Percentiles rank a stretch among this genome's conserved stretches.
Conservation (phyloP, 2,329 filamentous ascomycete genomes). For the Aspergillus proliferans region DNA sequence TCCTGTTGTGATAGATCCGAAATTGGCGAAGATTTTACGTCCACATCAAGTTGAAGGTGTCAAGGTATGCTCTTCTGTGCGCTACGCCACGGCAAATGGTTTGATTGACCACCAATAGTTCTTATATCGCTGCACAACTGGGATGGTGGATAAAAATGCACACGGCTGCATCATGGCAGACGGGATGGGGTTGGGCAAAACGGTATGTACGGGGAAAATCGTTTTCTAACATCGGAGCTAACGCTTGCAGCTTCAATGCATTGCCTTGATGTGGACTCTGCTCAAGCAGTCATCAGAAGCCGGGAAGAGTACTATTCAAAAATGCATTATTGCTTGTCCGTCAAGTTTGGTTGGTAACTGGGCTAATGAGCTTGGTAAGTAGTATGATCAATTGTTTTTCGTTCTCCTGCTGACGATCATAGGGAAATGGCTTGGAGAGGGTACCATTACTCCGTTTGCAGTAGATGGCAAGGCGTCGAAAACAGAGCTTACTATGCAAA, state of each 20-base stretch:
- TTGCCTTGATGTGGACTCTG: conserved; percentile 91
- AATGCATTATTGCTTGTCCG: conserved; percentile 93
- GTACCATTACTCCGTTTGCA: conserved; percentile 86
- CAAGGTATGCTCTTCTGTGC: conserved; percentile 47
- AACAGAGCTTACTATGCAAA: conserved; percentile 80
- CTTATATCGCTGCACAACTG: conserved; percentile 88
- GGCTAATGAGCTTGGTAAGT: conserved; percentile 74
- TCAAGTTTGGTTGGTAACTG: conserved; percentile 96
- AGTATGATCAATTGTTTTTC: background rate
- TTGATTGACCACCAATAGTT: conserved; percentile 47
- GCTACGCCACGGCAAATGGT: background rate
- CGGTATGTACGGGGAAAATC: conserved; percentile 36
- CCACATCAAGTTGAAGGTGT: conserved; percentile 98
- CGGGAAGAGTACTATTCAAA: conserved; percentile 89
- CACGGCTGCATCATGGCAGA: conserved; percentile 99
- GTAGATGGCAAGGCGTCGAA: conserved; percentile 96
- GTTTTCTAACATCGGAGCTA: conserved; percentile 9
- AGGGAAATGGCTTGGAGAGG: conserved; percentile 89
- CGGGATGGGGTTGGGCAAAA: conserved; percentile 97
- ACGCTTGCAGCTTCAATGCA: conserved; percentile 68
- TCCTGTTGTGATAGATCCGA: conserved; percentile 95
- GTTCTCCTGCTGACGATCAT: conserved; percentile 13
- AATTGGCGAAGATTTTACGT: conserved; percentile 77
- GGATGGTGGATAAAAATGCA: conserved; percentile 88
- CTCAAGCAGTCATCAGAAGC: conserved; percentile 92